phyloP scores from a whole-genome alignment of 768 basidiomycete species.

The Hirschioporus abietinus region DNA sequence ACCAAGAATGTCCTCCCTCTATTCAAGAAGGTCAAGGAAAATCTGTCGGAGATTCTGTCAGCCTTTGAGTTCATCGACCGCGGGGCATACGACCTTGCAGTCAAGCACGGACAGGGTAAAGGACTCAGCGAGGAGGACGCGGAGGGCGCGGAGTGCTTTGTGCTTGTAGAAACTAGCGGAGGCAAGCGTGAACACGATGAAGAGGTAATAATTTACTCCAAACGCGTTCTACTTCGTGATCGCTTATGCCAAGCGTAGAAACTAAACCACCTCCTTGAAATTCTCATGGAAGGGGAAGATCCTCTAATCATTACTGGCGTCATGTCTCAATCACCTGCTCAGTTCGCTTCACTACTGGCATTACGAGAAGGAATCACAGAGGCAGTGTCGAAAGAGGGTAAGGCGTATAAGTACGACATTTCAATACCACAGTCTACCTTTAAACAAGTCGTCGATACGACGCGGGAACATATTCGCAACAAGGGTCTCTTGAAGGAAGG shows the following conservation, averaged over 20 bases:
- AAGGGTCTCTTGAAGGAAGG: slow-evolving; percentile 67
- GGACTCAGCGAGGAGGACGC: slow-evolving; percentile 71
- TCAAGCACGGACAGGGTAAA: slow-evolving; percentile 76
- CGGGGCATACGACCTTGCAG: slow-evolving; percentile 76
- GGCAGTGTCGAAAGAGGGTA: slow-evolving; percentile 88
- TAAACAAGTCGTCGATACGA: slow-evolving; percentile 79
- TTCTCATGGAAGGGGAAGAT: slow-evolving; percentile 64
- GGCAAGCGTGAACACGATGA: slow-evolving; percentile 90
- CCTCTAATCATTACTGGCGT: slow-evolving; percentile 87
- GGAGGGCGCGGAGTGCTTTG: slow-evolving; percentile 79
- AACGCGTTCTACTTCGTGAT: not conserved
- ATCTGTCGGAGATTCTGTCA: slow-evolving; percentile 91
- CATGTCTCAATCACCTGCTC: slow-evolving; percentile 83
- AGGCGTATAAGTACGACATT: slow-evolving; percentile 95
- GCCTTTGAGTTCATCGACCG: slow-evolving; percentile 97
- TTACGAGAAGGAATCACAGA: slow-evolving; percentile 91
- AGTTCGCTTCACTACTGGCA: slow-evolving; percentile 87
- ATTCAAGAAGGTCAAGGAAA: slow-evolving; percentile 72
- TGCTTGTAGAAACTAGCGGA: slow-evolving; percentile 92
- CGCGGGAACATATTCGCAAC: slow-evolving; percentile 63
- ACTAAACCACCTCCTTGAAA: slow-evolving; percentile 72
- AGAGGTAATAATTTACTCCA: slow-evolving; percentile 47
- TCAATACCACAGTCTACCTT: slow-evolving; percentile 84
- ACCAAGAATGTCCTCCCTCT: slow-evolving; percentile 86
- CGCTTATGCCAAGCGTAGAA: slow-evolving; percentile 49